A percentile compares a stretch with the other conserved stretches of the same genome.
Conservation (phyloP, 495 filamentous ascomycete genomes). For the Trypethelium eluteriae region DNA sequence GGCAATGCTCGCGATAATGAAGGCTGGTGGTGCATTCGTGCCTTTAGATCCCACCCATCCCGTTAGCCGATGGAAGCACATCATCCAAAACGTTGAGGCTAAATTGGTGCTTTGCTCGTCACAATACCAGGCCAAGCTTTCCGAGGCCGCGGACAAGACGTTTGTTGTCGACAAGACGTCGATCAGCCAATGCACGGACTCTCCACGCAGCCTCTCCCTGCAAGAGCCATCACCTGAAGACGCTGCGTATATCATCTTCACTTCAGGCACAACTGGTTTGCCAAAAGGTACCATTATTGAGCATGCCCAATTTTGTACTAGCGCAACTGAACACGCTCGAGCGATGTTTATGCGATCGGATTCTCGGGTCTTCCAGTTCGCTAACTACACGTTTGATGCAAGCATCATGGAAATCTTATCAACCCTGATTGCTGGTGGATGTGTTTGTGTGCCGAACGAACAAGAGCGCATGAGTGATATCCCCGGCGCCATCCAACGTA, state of each 20-base stretch:
- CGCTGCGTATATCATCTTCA: slow-evolving; percentile 88
- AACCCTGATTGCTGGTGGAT: slow-evolving; percentile 59
- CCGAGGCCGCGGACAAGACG: slow-evolving; percentile 26
- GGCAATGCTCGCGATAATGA: slow-evolving; percentile 59
- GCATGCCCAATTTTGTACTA: slow-evolving; percentile 58
- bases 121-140: slow-evolving; percentile 15
- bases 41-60: slow-evolving; percentile 67
- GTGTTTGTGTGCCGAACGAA: slow-evolving; percentile 60
- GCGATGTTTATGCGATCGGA: slow-evolving; percentile 64
- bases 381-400: slow-evolving; percentile 73
- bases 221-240: slow-evolving; percentile 32
- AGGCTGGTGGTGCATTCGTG: slow-evolving; percentile 72
- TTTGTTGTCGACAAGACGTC: slow-evolving; percentile 12
- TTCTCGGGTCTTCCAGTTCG: slow-evolving; percentile 75
- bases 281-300: slow-evolving; percentile 73
- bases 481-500: slow-evolving; percentile 49
- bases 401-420: slow-evolving; percentile 88
- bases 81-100: slow-evolving; percentile 55
- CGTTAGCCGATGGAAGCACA: slow-evolving; percentile 61
- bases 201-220: neutral
- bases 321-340: slow-evolving; percentile 70
- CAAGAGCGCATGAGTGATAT: slow-evolving; percentile 61
- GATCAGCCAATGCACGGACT: neutral
- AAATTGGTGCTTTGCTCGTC: slow-evolving; percentile 30
- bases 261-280: slow-evolving; percentile 74